phyloP scores from a whole-genome alignment of 257 asterid genomes.

The Parsonsia alboflavescens region DNA sequence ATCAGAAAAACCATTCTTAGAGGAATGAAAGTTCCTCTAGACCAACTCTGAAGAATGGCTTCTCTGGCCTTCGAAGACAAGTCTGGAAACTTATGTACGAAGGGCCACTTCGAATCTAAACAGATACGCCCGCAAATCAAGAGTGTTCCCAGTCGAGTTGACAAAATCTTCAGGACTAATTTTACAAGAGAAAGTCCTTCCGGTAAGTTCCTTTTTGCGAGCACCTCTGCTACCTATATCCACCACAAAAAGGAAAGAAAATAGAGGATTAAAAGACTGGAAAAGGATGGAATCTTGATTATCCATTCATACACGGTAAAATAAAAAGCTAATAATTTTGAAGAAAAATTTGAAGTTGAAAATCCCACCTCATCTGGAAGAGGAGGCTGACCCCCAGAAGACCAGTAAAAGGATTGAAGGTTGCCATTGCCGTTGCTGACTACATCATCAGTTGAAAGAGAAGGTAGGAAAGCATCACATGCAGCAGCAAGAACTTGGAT shows the following conservation, averaged over 20 bases:
- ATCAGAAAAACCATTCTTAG: conserved; percentile 44
- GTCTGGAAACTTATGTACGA: conserved; percentile 57
- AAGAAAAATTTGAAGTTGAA: background rate
- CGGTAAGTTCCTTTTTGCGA: conserved; percentile 45
- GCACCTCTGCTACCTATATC: conserved; percentile 63
- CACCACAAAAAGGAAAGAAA: background rate
- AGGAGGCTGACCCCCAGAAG: conserved; percentile 43
- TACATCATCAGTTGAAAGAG: conserved; percentile 22
- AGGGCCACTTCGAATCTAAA: conserved; percentile 67
- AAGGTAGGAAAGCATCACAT: conserved; percentile 70
- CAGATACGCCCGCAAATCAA: conserved; percentile 64
- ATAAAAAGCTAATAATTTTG: background rate
- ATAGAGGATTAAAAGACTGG: background rate
- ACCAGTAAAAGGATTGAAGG: conserved; percentile 25
- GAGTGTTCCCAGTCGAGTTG: conserved; percentile 72
- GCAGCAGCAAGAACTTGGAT: conserved; percentile 59
- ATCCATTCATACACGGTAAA: too few relatives aligned
- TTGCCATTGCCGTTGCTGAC: conserved; percentile 1
- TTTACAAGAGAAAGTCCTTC: conserved; percentile 44
- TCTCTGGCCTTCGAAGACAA: conserved; percentile 62
- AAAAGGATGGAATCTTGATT: background rate
- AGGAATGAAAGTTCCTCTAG: conserved; percentile 48
- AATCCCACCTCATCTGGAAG: conserved; percentile 51
- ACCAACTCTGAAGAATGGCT: conserved; percentile 63
- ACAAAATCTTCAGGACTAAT: conserved; percentile 43